Percentiles rank a stretch among this genome's conserved stretches.
Evolutionary conservation across 2,329 filamentous ascomycete genomes (phyloP).

Genomic region (Ophiostoma sp.): DNA sequence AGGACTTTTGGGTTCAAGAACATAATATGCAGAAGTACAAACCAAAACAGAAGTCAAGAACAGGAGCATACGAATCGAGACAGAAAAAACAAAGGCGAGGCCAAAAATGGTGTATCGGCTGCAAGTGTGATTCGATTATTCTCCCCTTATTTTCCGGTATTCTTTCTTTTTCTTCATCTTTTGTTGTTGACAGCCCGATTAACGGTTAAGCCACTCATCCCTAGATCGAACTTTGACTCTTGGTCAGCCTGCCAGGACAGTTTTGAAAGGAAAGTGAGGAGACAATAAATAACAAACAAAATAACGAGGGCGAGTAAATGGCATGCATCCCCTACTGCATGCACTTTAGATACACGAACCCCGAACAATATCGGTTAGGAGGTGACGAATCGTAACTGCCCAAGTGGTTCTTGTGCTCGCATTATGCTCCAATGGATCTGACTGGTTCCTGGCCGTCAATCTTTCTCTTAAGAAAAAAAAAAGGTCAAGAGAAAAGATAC

Average conservation of each 20-base stretch:
- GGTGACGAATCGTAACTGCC: neutral
- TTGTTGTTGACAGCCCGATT: neutral
- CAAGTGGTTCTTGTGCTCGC: neutral
- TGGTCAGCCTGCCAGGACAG: neutral
- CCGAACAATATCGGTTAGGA: neutral
- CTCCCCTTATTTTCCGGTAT: neutral
- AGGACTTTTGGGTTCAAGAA: neutral
- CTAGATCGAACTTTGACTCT: neutral
- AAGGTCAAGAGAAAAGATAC: neutral
- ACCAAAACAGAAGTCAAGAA: neutral
- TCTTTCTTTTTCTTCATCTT: neutral
- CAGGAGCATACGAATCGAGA: neutral
- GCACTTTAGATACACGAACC: neutral
- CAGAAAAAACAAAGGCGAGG: neutral
- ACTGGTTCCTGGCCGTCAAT: neutral
- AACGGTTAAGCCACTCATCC: neutral
- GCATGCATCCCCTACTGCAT: neutral
- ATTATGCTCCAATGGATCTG: neutral
- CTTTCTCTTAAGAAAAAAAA: neutral
- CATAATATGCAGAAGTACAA: neutral
- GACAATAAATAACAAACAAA: neutral
- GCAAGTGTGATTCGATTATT: neutral
- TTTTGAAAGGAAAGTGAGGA: neutral
- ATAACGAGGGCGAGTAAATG: neutral
- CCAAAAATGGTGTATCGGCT: neutral